Conservation (phyloP, 164 flowering plant species). For the Aristolochia californica region DNA sequence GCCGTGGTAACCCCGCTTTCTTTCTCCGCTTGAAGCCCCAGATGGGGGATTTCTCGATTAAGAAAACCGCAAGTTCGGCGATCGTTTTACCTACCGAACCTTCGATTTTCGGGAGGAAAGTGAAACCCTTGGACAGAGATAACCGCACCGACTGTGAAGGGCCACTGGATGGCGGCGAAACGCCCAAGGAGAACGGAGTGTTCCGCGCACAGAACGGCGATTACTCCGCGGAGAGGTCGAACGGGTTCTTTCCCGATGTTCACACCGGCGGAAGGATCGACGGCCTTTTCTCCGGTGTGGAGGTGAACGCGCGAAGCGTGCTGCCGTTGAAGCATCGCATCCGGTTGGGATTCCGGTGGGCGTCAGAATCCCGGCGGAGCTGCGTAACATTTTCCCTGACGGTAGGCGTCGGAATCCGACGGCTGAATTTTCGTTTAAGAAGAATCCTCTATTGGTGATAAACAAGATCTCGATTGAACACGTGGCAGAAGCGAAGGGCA, state of each 20-base stretch:
- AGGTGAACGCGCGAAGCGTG: slow-evolving; percentile 42
- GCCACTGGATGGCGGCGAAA: slow-evolving; percentile 4
- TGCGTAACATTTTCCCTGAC: slow-evolving; percentile 4
- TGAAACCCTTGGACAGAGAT: slow-evolving; percentile 22
- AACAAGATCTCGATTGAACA: slow-evolving; percentile 62
- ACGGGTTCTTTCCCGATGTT: slow-evolving; percentile 1
- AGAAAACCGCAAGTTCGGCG: slow-evolving; percentile 17
- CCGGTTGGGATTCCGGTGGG: slow-evolving; percentile 48
- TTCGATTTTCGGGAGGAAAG: slow-evolving; percentile 7
- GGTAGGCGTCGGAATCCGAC: slow-evolving; percentile 11
- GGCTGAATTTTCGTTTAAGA: slow-evolving; percentile 22
- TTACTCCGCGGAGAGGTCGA: slow-evolving; percentile 8
- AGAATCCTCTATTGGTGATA: slow-evolving; percentile 52
- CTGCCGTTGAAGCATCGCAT: slow-evolving; percentile 41
- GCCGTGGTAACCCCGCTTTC: slow-evolving; percentile 46
- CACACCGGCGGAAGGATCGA: slow-evolving; percentile 6
- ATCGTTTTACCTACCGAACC: slow-evolving; percentile 2
- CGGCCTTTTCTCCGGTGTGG: slow-evolving; percentile 28
- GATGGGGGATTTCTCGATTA: slow-evolving; percentile 60
- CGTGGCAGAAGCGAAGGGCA: slow-evolving; percentile 22
- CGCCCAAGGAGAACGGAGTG: slow-evolving; percentile 11
- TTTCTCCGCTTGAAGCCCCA: slow-evolving; percentile 54
- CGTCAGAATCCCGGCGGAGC: slow-evolving; percentile 37
- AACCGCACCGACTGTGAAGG: slow-evolving; percentile 14
- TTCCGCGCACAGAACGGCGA: slow-evolving; percentile 2